Base-by-base conservation (phyloP, 305 asterid species). In the Lippia alba region DNA sequence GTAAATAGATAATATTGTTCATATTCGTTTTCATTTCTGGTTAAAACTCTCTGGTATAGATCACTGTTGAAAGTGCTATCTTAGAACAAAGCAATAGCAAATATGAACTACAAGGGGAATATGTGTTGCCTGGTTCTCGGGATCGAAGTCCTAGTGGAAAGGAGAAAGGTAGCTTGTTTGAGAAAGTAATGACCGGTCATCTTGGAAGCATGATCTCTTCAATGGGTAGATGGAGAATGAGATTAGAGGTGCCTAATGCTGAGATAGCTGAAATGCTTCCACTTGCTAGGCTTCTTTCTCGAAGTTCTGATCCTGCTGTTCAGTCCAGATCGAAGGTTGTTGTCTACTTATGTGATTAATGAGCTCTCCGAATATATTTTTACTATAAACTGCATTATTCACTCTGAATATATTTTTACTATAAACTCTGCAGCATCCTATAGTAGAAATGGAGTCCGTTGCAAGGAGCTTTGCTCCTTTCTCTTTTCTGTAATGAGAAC, bases 201-300 rank as follows among this genome's bases (percentile, higher is more conserved):
- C 88, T 95, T 79, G 93, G 98, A 46, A 92, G 94, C 77, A 84
- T 92, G 78, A 90, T 95, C 72, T 92, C 99, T 80, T 92, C 99
- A 71, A 92, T 95, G 99, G 99, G 99, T 73, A 86, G 99, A 83
- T 95, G 99, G 99, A 87, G 99, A 83, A 87, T 95, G 96, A 92
- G 99, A 78, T 89, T 95, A 51, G 99, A 95, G 87, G 98, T 95
- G 71, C 99, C 99, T 67, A 84, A 81, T 67, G 98, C 99, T 82
- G 98, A 95, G 83, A 92, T 95, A 78, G 91, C 98, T 61, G 99
- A 95, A 89, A 90, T 95, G 99, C 98, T 95, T 84, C 99, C 99
- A 33, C 92, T 95, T 63, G 99, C 99, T 66, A 89, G 99, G 84
- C 96, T 95, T 77, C 88, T 95, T 80, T 95, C 96, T 74, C 94